Base-by-base conservation (phyloP, 1,139 yeast species). In the Starmera stellimalicola region DNA sequence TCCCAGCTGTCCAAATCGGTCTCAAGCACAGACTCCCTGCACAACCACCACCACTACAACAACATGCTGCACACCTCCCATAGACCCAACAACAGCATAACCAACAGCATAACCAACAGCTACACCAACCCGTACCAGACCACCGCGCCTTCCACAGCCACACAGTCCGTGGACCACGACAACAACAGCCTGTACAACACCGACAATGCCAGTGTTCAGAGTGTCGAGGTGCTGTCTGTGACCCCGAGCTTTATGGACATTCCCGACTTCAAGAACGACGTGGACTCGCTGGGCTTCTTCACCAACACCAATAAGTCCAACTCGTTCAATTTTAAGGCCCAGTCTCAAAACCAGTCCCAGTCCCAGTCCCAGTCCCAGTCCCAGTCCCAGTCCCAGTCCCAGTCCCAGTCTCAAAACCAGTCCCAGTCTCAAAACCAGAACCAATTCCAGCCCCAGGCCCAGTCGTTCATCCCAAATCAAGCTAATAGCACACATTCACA, bases 181-280 rank as follows among this genome's bases (percentile, higher is more conserved):
- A 34, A 42, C 8, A 42, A 40, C 17, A 26, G 30, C 18, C 26
- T 29, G n/a, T 33, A 27, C 26, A 42, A 42, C 16, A 33, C 36
- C 23, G 46, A 45, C 25, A 42, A 43, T 24, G 52, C 30, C 9
- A 48, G 54, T 29, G 39, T 47, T 3, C 45, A 50, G 25, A 54
- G 58, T 30, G 60, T 58, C 7, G 65, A 59, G 38, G 63, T 57
- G 3, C 34, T 59, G 10, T 55, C 63, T 1, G 33, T 60, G 25
- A 59, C 62, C 3, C 63, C 65, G 11, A 53, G 60, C 30, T 59
- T 59, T 32, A 50, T 57, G 54, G 65, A 60, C 38, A 52, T 55
- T 25, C 58, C 57, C 11, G 28, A 32, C 18, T 29, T 16, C 12
- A 17, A 33, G 12, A 31, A 34, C 27, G 36, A 33, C 6, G 26